Evolutionary conservation across 169 alveolate species (phyloP).

Genomic region (Cyclospora cayetanensis): DNA sequence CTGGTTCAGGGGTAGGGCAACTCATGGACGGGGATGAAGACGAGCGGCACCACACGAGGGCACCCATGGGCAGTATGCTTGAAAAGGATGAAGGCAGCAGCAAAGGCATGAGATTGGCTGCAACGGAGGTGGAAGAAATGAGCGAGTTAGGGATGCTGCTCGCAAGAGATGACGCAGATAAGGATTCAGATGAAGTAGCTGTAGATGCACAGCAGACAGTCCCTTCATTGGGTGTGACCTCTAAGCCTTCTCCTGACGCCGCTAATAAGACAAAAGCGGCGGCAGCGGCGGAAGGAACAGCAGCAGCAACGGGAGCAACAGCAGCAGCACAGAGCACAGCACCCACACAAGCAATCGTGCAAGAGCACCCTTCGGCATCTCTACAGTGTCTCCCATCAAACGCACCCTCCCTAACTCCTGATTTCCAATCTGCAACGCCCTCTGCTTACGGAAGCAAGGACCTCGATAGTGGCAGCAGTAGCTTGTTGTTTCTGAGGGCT

Average conservation of each 20-base stretch:
- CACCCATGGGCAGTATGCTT: too few species aligned
- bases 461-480: constrained; percentile 7
- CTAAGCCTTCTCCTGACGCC: not conserved
- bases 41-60: too few species aligned
- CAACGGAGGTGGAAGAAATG: too few species aligned
- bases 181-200: too few species aligned
- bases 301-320: not conserved
- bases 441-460: constrained; percentile 5
- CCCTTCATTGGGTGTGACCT: too few species aligned
- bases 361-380: not conserved
- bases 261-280: not conserved
- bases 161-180: too few species aligned
- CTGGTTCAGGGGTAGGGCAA: too few species aligned
- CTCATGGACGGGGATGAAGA: too few species aligned
- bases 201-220: too few species aligned
- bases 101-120: too few species aligned
- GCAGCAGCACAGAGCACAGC: not conserved
- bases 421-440: not conserved
- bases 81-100: too few species aligned
- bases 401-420: not conserved
- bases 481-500: constrained; percentile 18
- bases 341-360: not conserved
- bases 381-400: not conserved
- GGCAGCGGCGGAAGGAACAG: not conserved
- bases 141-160: too few species aligned